Evolutionary conservation across 1,284 basidiomycete species (phyloP).

Genomic region (Apiotrichum gracile): DNA sequence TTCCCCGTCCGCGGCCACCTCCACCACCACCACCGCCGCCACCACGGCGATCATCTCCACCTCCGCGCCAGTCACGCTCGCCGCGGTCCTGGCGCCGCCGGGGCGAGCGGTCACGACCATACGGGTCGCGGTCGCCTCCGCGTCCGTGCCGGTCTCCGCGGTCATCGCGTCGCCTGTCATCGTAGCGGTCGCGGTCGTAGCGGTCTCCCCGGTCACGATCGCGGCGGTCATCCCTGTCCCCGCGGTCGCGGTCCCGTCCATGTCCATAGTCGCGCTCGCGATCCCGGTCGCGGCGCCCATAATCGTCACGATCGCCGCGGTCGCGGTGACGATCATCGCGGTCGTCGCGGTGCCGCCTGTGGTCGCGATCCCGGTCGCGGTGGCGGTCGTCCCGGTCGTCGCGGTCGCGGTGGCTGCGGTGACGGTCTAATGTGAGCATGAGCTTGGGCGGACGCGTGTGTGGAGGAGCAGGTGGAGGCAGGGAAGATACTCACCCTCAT

Average conservation of each 20-base stretch:
- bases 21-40: slow-evolving; percentile 40
- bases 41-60: slow-evolving; percentile 15
- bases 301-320: slow-evolving; percentile 5
- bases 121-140: slow-evolving; percentile 6
- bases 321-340: slow-evolving; percentile 3
- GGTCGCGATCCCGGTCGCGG: slow-evolving; percentile 6
- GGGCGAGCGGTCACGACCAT: slow-evolving; percentile 10
- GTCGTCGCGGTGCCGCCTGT: slow-evolving; percentile 1
- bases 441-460: neutral
- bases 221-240: slow-evolving; percentile 3
- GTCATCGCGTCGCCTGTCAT: too few relatives aligned
- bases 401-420: slow-evolving; percentile 11
- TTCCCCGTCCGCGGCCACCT: slow-evolving; percentile 50
- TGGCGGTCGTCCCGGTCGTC: slow-evolving; percentile 5
- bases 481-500: slow-evolving; percentile 14
- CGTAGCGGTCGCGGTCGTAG: slow-evolving; percentile 12
- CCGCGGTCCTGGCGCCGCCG: slow-evolving; percentile 12
- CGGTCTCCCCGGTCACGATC: slow-evolving; percentile 3
- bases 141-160: slow-evolving; percentile 8
- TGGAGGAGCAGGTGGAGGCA: neutral
- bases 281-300: too few relatives aligned
- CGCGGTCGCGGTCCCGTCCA: slow-evolving; percentile 12
- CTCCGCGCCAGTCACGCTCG: slow-evolving; percentile 18
- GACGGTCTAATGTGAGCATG: slow-evolving; percentile 3
- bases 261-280: slow-evolving; percentile 7